Conservation (phyloP, 2,329 filamentous ascomycete species). For the Lecanicillium sp. region DNA sequence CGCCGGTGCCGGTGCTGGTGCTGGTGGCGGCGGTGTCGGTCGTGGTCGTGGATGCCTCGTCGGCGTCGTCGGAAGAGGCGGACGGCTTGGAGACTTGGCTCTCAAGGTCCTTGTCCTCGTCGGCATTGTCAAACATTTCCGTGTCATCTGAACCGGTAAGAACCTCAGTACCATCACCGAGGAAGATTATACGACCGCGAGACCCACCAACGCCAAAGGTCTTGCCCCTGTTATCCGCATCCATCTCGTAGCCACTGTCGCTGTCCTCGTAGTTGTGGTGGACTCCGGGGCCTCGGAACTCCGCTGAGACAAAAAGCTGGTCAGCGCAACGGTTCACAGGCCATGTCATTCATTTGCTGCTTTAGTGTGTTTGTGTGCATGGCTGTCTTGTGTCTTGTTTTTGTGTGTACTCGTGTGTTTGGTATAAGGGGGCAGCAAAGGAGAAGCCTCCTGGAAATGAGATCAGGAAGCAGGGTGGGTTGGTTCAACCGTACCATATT, state of each 20-base stretch:
- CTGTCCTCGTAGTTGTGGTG: constrained; percentile 79
- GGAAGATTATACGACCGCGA: constrained; percentile 82
- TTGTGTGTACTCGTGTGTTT: not conserved
- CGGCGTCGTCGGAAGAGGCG: constrained; percentile 18
- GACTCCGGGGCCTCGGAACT: constrained; percentile 76
- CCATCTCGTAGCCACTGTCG: constrained; percentile 68
- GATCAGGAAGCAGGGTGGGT: constrained; percentile 32
- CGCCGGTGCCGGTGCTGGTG: constrained; percentile 9
- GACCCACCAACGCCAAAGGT: constrained; percentile 62
- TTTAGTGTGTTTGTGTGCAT: too few relatives aligned
- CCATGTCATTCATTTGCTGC: constrained; percentile 7
- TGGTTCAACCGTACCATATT: constrained; percentile 76
- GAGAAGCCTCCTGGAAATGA: constrained; percentile 11
- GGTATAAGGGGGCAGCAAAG: constrained; percentile 2
- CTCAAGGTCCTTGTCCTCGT: constrained; percentile 78
- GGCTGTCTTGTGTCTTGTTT: too few relatives aligned
- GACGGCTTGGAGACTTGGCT: constrained; percentile 68
- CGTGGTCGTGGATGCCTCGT: constrained; percentile 12
- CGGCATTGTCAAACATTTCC: constrained; percentile 84
- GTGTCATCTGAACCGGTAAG: constrained; percentile 81
- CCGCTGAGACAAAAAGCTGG: constrained; percentile 45
- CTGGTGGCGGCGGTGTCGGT: constrained; percentile 10
- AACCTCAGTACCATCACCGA: constrained; percentile 92
- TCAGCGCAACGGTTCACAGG: constrained; percentile 15
- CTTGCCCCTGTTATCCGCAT: constrained; percentile 57